Evolutionary conservation across 306 rosid species (phyloP), one percentile per base, ranked within the genome.

Genomic region (Vicia faba): DNA sequence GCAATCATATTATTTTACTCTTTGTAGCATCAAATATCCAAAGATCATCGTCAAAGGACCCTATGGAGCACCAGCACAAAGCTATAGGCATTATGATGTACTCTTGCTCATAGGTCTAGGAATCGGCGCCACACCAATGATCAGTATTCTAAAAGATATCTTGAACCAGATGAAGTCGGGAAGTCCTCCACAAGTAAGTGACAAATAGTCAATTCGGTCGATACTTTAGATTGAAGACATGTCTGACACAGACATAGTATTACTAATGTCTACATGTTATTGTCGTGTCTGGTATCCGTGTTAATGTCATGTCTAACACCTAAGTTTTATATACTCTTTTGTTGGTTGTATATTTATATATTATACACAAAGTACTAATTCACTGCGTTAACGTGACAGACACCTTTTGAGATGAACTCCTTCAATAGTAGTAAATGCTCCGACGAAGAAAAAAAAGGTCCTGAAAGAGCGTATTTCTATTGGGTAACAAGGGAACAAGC

Each of bases 401-500:
- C 20, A 68, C 55, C 31, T 12, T 40, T 0, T 8, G 25, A 54
- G 81, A 70, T 64, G 85, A 78, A 70, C 1, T 61, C 81, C 16
- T 5, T 28, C 38, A 11, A 35, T 4, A 23, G 39, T 23, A 20
- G 40, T 38, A 36, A 6, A 1, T 0, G 56, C 1, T 33, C 60
- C 9, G 80, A 68, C 3, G 70, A 75, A 33, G 43, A 28, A 9
- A 75, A 38, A 68, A 80, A 64, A 45, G 69, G 80, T 69, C 96
- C 98, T n/a, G 73, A 69, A 80, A 83, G 97, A 83, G 96, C 97
- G 16, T 88, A 93, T n/a, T 93, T 88, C 58, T 93, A 89, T 65
- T 93, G 98, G 98, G 83, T 93, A 33, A 93, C 97, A 55, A 87
- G 98, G 69, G 98, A 92, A 45, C 98, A 92, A 43, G 84, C 86